A percentile compares a stretch with the other conserved stretches of the same genome.
These are phyloP conservation scores for Penicillium expansum DNA, from an alignment of 2,329 filamentous ascomycete genomes.

Conservation along the genomic window DNA sequence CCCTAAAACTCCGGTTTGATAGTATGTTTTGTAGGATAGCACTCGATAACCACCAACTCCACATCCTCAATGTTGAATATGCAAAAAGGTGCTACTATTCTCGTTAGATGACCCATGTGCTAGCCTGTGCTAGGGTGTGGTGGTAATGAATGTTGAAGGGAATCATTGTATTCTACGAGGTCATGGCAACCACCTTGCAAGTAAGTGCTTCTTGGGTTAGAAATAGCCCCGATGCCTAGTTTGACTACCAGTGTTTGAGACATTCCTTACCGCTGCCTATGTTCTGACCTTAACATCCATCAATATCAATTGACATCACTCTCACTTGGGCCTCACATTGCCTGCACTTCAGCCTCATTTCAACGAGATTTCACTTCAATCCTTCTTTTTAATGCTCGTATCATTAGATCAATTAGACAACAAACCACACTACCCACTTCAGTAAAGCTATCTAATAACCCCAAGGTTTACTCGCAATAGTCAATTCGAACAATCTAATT, in stretches of 20 bases:
- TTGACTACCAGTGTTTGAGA: background rate
- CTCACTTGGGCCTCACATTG: background rate
- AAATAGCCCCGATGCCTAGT: background rate
- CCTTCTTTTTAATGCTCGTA: background rate
- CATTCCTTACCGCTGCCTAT: background rate
- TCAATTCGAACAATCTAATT: too few species aligned
- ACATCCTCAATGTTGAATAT: background rate
- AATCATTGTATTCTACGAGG: background rate
- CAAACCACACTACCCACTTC: too few species aligned
- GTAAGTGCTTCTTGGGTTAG: background rate
- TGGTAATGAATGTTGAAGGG: background rate
- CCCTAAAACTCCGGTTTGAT: background rate
- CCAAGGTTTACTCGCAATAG: background rate
- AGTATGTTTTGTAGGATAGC: background rate
- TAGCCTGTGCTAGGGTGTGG: background rate
- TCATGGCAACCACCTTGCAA: background rate
- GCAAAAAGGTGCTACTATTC: background rate
- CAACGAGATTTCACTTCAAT: background rate
- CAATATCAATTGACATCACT: background rate
- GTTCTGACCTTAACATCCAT: background rate
- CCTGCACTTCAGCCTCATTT: background rate
- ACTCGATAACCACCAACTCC: background rate
- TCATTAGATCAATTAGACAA: background rate
- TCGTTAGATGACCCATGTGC: rapidly evolving
- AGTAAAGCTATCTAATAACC: background rate